Conservation (phyloP, 1,284 basidiomycete species). For the Austropuccinia psidii region DNA sequence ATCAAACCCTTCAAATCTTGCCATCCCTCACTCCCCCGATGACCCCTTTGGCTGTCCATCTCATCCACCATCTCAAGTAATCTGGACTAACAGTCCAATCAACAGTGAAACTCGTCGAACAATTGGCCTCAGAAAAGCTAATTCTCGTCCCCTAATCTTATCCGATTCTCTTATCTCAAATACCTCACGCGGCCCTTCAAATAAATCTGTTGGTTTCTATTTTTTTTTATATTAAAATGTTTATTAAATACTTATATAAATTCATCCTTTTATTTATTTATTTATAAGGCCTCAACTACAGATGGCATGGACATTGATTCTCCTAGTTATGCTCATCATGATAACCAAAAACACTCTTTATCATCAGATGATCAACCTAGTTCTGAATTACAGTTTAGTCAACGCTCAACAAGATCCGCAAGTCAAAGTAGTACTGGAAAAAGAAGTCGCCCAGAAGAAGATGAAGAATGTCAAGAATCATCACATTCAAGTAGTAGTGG, state of each 20-base stretch:
- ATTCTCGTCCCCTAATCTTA: background rate
- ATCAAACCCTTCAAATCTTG: background rate
- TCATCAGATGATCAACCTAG: background rate
- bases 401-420: background rate
- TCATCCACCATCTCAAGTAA: background rate
- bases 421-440: conserved; percentile 35
- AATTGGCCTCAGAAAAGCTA: conserved; percentile 1
- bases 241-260: background rate
- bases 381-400: background rate
- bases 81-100: background rate
- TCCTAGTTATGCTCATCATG: background rate
- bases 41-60: conserved; percentile 22
- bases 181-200: background rate
- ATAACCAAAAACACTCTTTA: background rate
- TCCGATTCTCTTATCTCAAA: background rate
- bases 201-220: conserved; percentile 5
- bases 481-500: conserved; percentile 3
- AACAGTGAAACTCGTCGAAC: conserved; percentile 18
- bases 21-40: background rate
- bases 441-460: conserved; percentile 31
- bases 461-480: background rate
- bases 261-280: background rate
- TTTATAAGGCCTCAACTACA: background rate
- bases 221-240: background rate
- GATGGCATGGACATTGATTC: conserved; percentile 35